Evolutionary conservation across 2,329 filamentous ascomycete species (phyloP), one percentile per base, ranked within the genome.

Genomic region (Talaromyces piceae): DNA sequence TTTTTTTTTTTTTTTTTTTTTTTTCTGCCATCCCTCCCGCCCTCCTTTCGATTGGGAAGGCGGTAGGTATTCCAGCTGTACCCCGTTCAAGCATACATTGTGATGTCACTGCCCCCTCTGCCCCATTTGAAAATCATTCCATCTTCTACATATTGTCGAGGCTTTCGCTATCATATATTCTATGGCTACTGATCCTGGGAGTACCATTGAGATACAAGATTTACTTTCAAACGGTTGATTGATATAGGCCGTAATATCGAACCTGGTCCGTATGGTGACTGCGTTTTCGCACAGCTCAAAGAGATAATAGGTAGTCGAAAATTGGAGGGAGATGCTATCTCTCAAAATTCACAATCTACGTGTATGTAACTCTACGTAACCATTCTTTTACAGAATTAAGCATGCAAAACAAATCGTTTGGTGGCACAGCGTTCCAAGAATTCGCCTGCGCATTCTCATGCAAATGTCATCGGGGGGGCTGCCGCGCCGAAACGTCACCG

Each of bases 401-500:
- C 16, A 37, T 37, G n/a, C n/a, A 26, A n/a, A 18, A 41, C 45
- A 43, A n/a, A n/a, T n/a, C 48, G 41, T 23, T 33, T 53, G 51
- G 51, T 49, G 46, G 46, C 51, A 22, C 31, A 23, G 6, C 18
- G 23, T 41, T 27, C 46, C 51, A 45, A 45, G 22, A 22, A 26
- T 53, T 49, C 20, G 27, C 41, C 18, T 41, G 41, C 28, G 16
- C n/a, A 41, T 30, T 49, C 11, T 12, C 13, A 23, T 30, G 20
- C 22, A 8, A 37, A 50, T 46, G 49, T 16, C 23, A 51, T 45
- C n/a, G 23, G 27, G n/a, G n/a, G n/a, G 22, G 44, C 23, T 31
- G 20, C 26, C 23, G 7, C 31, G 16, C 18, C 20, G 20, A 30
- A 41, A 54, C 52, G 52, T 54, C 52, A 54, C 41, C 5, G 49